A percentile compares a stretch with the other conserved stretches of the same genome.
phyloP scores from a whole-genome alignment of 441 rosid genomes.

The Gossypium schwendimanii region DNA sequence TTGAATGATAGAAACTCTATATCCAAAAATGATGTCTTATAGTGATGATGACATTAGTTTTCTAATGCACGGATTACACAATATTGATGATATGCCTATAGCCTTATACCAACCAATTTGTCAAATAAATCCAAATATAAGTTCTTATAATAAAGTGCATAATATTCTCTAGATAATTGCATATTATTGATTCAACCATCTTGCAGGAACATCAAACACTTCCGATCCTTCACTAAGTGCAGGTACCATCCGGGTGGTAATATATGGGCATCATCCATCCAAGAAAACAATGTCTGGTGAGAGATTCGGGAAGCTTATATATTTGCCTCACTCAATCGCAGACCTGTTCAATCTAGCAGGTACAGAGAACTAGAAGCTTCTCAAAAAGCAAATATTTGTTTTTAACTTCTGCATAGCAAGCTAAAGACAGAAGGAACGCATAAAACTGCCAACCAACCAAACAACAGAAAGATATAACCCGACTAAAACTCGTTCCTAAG shows the following conservation, averaged over 20 bases:
- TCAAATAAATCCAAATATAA: slow-evolving; percentile 1
- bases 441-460: background rate
- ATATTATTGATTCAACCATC: slow-evolving; percentile 6
- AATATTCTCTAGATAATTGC: background rate
- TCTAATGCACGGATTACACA: slow-evolving; percentile 2
- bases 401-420: background rate
- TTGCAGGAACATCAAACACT: slow-evolving; percentile 36
- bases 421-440: background rate
- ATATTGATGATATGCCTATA: background rate
- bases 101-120: background rate
- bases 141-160: slow-evolving; percentile 1
- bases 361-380: slow-evolving; percentile 24
- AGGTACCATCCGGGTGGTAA: slow-evolving; percentile 51
- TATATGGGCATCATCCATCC: slow-evolving; percentile 59
- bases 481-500: slow-evolving; percentile 1
- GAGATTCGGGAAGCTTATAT: slow-evolving; percentile 49
- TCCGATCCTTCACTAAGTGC: slow-evolving; percentile 21
- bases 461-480: slow-evolving; percentile 1
- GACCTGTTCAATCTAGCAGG: slow-evolving; percentile 72
- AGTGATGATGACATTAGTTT: background rate
- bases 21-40: background rate
- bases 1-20: background rate
- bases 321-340: slow-evolving; percentile 56
- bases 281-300: slow-evolving; percentile 29
- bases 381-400: background rate